Conservation (phyloP, 2,329 filamentous ascomycete species). For the Drechslerella dactyloides region DNA sequence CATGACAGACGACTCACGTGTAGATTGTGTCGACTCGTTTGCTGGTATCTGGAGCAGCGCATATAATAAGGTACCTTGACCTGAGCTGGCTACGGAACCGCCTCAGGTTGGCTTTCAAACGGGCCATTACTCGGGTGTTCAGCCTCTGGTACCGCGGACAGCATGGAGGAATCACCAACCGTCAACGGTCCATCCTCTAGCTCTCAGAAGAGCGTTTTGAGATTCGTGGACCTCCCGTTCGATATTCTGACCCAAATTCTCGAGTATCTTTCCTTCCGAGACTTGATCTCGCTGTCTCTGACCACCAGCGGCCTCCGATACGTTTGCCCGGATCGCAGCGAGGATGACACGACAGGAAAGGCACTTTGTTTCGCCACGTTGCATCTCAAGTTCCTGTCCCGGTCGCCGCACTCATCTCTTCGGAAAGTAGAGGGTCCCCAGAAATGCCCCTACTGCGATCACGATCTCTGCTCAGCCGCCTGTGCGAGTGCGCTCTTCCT, state of each 20-base stretch:
- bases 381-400: conserved; percentile 13
- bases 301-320: conserved; percentile 24
- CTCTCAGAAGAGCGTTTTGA: too few species aligned
- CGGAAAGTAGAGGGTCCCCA: conserved; percentile 7
- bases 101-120: too few species aligned
- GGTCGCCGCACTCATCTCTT: background rate
- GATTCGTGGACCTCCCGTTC: conserved; percentile 15
- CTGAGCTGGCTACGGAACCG: too few species aligned
- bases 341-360: background rate
- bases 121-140: too few species aligned
- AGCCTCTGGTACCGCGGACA: too few species aligned
- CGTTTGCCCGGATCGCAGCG: conserved; percentile 8
- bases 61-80: too few species aligned
- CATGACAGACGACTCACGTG: too few species aligned
- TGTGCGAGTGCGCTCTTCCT: conserved; percentile 26
- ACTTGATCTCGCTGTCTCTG: conserved; percentile 27
- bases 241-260: conserved; percentile 17
- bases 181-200: too few species aligned
- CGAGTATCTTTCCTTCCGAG: conserved; percentile 15
- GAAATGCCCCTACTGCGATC: conserved; percentile 20
- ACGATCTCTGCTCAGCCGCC: conserved; percentile 16
- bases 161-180: too few species aligned
- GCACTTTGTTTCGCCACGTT: conserved; percentile 3
- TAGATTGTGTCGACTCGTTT: too few species aligned
- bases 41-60: too few species aligned